Base-by-base conservation (phyloP, 129 eudicot genomes). In the Helichrysum umbraculigerum region DNA sequence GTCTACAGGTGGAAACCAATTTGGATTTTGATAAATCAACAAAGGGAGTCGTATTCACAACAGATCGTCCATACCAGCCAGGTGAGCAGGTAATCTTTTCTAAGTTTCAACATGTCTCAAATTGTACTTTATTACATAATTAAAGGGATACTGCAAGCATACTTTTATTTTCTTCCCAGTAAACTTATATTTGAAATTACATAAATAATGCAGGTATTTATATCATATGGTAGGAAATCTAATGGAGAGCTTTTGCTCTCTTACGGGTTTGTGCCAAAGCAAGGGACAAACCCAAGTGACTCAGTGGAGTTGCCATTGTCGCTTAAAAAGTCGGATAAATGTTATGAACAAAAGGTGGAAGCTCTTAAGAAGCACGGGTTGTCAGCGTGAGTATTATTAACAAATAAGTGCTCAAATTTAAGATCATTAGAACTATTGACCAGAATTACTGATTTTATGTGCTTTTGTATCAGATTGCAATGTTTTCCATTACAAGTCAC, bases 161-260 rank as follows among this genome's bases (percentile, higher is more conserved):
- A 10, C 29, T 67, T 4, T 34, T 20, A 14, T n/a, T 17, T 16
- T 9, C n/a, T 20, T 67, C 10, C 47, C 39, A 62, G 9, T 34
- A 35, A 16, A 30, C 52, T 32, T 64, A 79, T 28, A 39, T 56
- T 20, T 28, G 50, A 44, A 51, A 41, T 21, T 41, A n/a, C 14
- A 30, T 62, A 33, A 59, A 52, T 54, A 57, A 11, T 70, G 74
- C 85, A 93, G 98, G 97, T 93, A 34, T 93, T 90, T 83, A 93
- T 93, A 67, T 93, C 98, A 74, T 93, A 93, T 61, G 98, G 98
- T 3, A 93, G 81, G 77, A 93, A 93, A 80, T 93, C 98, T 19
- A 93, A 93, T 77, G 98, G 98, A 76, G 98, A 93, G 61, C 91
- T 93, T n/a, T 70, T 93, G 85, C 96, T 93, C 50, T 93, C 98